phyloP scores from a whole-genome alignment of 2,329 filamentous ascomycete genomes.

The Fusarium anguioides region DNA sequence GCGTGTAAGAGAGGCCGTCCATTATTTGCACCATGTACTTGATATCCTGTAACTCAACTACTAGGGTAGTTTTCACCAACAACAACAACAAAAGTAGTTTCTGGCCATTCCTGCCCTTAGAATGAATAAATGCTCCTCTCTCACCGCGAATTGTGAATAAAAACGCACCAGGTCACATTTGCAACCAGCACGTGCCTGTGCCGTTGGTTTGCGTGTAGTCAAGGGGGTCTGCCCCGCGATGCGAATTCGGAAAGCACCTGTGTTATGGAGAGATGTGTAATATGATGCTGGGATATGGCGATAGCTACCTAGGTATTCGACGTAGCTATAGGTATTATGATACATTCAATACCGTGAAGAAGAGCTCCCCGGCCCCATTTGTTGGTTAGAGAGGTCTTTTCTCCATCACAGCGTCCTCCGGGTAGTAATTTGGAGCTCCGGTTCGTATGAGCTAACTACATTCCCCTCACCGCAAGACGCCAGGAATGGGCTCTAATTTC shows the following conservation, averaged over 20 bases:
- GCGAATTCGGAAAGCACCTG: neutral
- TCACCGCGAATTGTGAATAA: conserved; percentile 15
- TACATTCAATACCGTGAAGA: neutral
- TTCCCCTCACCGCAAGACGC: conserved; percentile 37
- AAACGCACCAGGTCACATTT: conserved; percentile 44
- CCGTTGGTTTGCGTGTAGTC: conserved; percentile 42
- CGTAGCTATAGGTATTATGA: conserved; percentile 1
- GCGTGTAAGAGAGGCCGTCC: neutral
- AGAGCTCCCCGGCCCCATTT: neutral
- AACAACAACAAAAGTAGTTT: too few species aligned
- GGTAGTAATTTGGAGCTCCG: conserved; percentile 23
- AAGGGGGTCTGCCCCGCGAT: conserved; percentile 27
- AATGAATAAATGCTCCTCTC: neutral
- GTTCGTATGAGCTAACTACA: conserved; percentile 23
- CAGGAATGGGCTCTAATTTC: conserved; percentile 28
- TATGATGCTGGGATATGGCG: conserved; percentile 17
- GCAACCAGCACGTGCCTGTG: conserved; percentile 41
- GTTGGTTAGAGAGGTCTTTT: conserved; percentile 11
- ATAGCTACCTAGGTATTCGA: conserved; percentile 19
- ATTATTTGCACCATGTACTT: neutral
- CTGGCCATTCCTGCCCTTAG: conserved; percentile 15
- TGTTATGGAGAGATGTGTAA: conserved; percentile 2
- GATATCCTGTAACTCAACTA: neutral
- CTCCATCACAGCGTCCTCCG: conserved; percentile 11
- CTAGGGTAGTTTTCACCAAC: neutral